A percentile compares a stretch with the other conserved stretches of the same genome.
phyloP scores from a whole-genome alignment of 2,329 filamentous ascomycete species.

The Colletotrichum acutatum region DNA sequence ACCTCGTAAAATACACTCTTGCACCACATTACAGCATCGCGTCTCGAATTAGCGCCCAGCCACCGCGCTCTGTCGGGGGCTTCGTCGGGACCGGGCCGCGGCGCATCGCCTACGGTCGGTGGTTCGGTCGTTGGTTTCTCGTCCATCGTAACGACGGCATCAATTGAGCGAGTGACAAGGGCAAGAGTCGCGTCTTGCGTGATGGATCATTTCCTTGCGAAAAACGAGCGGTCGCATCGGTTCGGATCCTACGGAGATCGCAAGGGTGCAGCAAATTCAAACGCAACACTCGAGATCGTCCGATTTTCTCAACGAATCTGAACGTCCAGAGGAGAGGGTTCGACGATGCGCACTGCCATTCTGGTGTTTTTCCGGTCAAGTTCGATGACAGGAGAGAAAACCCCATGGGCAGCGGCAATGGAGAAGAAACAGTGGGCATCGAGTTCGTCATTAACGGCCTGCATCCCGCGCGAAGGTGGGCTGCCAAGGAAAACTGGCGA shows the following conservation, averaged over 20 bases:
- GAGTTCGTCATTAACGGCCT: constrained; percentile 27
- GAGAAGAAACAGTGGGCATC: constrained; percentile 22
- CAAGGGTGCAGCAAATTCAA: not conserved
- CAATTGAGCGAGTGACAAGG: constrained; percentile 15
- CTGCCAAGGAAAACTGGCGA: constrained; percentile 27
- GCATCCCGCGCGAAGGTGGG: constrained; percentile 20
- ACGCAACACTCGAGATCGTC: not conserved
- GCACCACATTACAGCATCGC: constrained; percentile 28
- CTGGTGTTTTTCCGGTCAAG: not conserved
- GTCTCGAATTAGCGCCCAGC: not conserved
- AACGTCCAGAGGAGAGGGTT: not conserved
- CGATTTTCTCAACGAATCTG: not conserved
- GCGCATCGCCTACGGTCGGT: not conserved
- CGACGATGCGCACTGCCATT: constrained; percentile 11
- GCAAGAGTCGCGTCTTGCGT: not conserved
- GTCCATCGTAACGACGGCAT: constrained; percentile 10
- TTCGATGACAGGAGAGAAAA: not conserved
- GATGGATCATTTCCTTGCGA: not conserved
- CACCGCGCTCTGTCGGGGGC: not conserved
- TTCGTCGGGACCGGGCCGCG: not conserved
- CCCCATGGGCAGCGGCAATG: not conserved
- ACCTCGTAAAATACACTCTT: constrained; percentile 55
- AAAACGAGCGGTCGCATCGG: constrained; percentile 11
- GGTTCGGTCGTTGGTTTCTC: not conserved
- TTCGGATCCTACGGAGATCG: not conserved